Evolutionary conservation across 176 grass and related monocot genomes (phyloP).

Genomic region (Pontederia paniculata): DNA sequence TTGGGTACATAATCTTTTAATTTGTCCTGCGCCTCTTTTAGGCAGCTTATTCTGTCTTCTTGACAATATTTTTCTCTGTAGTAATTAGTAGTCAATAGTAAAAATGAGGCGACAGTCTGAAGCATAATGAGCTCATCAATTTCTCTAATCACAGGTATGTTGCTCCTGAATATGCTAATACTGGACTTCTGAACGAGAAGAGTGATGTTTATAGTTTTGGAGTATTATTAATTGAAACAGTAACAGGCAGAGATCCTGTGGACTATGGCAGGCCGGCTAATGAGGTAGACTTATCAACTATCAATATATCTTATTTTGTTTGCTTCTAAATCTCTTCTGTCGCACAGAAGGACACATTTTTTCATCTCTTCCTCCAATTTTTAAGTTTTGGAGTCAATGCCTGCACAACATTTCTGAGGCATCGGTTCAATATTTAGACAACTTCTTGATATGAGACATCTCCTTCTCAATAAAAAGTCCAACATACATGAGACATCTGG

Average conservation of each 20-base stretch:
- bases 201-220: constrained; percentile 99
- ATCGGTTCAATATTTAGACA: no score
- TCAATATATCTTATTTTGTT: constrained; percentile 2
- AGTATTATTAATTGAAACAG: constrained; percentile 79
- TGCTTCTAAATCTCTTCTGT: background rate
- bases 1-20: constrained; percentile 44
- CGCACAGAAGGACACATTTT: no score
- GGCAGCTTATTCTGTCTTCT: background rate
- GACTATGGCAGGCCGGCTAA: constrained; percentile 66
- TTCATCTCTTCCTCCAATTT: no score
- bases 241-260: constrained; percentile 86
- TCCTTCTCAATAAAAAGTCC: background rate
- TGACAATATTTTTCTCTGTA: background rate
- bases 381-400: no score
- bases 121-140: background rate
- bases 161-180: constrained; percentile 95
- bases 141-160: constrained; percentile 63
- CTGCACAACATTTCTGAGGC: no score
- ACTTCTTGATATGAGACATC: no score
- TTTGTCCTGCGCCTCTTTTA: background rate
- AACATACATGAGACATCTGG: no score
- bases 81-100: background rate
- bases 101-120: background rate
- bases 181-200: constrained; percentile 97
- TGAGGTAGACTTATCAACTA: constrained; percentile 42